phyloP scores from a whole-genome alignment of 129 eudicot genomes.

The Flaveria brownii region DNA sequence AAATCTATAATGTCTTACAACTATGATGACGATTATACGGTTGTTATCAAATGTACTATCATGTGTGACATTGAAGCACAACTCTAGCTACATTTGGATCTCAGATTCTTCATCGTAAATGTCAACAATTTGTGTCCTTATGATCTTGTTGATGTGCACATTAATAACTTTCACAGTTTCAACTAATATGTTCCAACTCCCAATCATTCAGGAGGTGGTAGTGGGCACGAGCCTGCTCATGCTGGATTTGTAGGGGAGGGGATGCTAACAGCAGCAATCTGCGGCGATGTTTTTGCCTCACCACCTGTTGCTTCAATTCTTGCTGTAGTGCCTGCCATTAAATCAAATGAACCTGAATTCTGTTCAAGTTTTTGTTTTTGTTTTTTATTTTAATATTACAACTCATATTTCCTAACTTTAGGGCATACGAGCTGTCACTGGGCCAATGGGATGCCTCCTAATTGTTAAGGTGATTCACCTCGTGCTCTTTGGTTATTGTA shows the following conservation, averaged over 20 bases:
- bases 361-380: background rate
- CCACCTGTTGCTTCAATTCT: constrained; percentile 90
- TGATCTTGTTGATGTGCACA: background rate
- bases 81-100: background rate
- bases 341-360: constrained; percentile 4
- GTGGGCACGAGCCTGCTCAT: constrained; percentile 99
- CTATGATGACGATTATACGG: background rate
- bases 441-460: constrained; percentile 94
- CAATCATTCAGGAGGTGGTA: constrained; percentile 76
- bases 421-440: constrained; percentile 99
- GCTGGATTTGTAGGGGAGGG: constrained; percentile 99
- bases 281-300: constrained; percentile 98
- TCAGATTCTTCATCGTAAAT: background rate
- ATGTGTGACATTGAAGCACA: constrained; percentile 1
- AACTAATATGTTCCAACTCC: constrained; percentile 15
- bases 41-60: background rate
- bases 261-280: constrained; percentile 97
- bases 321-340: constrained; percentile 52
- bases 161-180: background rate
- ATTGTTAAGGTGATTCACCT: constrained; percentile 77
- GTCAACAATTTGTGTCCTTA: background rate
- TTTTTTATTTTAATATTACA: constrained; percentile 18
- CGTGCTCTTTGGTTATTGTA: constrained; percentile 15
- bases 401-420: constrained; percentile 31
- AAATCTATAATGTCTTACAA: background rate